phyloP scores from a whole-genome alignment of 768 basidiomycete genomes.

The Leccinellum rugosiceps region DNA sequence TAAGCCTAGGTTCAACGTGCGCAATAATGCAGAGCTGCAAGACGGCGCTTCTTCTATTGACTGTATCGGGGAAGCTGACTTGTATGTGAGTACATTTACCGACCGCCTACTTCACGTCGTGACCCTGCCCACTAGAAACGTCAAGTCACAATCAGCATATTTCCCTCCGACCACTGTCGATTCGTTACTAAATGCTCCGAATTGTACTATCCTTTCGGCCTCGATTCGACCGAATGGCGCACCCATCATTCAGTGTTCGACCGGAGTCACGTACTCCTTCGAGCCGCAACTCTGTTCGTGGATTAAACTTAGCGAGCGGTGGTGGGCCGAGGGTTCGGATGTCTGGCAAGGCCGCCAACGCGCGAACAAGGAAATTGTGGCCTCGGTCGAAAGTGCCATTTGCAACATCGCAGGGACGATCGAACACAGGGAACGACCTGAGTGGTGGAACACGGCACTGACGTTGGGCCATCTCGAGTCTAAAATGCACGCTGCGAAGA shows the following conservation, averaged over 20 bases:
- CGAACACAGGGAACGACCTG: constrained; percentile 50
- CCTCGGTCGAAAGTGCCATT: constrained; percentile 52
- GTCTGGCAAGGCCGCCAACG: constrained; percentile 76
- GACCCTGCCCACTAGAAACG: constrained; percentile 54
- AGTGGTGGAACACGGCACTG: constrained; percentile 81
- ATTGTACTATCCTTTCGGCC: constrained; percentile 60
- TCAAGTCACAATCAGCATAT: constrained; percentile 60
- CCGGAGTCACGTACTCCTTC: constrained; percentile 78
- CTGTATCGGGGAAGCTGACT: constrained; percentile 65
- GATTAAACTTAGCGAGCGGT: constrained; percentile 72
- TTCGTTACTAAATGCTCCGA: constrained; percentile 55
- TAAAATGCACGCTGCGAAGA: constrained; percentile 65
- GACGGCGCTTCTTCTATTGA: constrained; percentile 67
- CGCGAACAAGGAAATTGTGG: constrained; percentile 51
- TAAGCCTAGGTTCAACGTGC: constrained; percentile 69
- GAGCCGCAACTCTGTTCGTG: constrained; percentile 65
- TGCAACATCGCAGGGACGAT: constrained; percentile 37
- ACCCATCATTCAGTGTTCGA: constrained; percentile 73
- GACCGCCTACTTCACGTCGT: neutral
- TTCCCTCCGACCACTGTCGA: constrained; percentile 66
- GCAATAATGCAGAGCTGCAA: constrained; percentile 66
- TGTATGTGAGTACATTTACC: constrained; percentile 55
- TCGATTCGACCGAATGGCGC: constrained; percentile 75
- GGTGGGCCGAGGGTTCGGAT: constrained; percentile 85
- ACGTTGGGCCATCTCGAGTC: constrained; percentile 90